Evolutionary conservation across 371 early-diverging fungal species (phyloP).

Genomic region (Dichotomocladium elegans): DNA sequence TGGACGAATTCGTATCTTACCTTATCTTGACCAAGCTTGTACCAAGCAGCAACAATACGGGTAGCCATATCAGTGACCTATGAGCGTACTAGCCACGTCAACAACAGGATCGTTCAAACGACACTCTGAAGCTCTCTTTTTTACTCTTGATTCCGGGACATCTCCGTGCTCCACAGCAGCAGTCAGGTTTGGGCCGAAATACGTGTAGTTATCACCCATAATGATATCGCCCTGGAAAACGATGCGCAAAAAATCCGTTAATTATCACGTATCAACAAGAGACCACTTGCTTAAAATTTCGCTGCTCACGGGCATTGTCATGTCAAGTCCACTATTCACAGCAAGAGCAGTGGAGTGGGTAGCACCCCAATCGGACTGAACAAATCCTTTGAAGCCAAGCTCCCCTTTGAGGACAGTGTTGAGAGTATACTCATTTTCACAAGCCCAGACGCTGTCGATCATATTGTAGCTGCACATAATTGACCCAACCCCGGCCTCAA

Average conservation of each 20-base stretch:
- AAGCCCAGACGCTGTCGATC: constrained; percentile 31
- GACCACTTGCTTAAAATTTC: too few species aligned
- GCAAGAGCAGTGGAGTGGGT: constrained; percentile 14
- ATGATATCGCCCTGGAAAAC: constrained; percentile 23
- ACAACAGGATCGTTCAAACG: too few species aligned
- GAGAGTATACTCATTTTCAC: constrained; percentile 34
- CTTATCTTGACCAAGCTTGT: constrained; percentile 36
- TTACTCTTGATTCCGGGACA: constrained; percentile 23
- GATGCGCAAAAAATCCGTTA: too few species aligned
- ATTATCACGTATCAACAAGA: too few species aligned
- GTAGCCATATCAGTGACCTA: constrained; percentile 51
- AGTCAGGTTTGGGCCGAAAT: constrained; percentile 31
- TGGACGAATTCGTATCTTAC: too few species aligned
- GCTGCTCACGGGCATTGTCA: constrained; percentile 48
- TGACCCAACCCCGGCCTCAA: constrained; percentile 45
- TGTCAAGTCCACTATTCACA: constrained; percentile 41
- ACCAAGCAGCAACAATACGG: constrained; percentile 54
- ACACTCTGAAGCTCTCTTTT: too few species aligned
- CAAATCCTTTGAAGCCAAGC: constrained; percentile 31
- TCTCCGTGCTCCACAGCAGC: constrained; percentile 19
- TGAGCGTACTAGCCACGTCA: too few species aligned
- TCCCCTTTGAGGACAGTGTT: constrained; percentile 35
- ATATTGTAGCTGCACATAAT: constrained; percentile 51
- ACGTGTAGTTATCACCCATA: constrained; percentile 18
- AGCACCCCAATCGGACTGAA: constrained; percentile 27